Conservation (phyloP, 2,329 filamentous ascomycete species). For the Diaporthe destruens region DNA sequence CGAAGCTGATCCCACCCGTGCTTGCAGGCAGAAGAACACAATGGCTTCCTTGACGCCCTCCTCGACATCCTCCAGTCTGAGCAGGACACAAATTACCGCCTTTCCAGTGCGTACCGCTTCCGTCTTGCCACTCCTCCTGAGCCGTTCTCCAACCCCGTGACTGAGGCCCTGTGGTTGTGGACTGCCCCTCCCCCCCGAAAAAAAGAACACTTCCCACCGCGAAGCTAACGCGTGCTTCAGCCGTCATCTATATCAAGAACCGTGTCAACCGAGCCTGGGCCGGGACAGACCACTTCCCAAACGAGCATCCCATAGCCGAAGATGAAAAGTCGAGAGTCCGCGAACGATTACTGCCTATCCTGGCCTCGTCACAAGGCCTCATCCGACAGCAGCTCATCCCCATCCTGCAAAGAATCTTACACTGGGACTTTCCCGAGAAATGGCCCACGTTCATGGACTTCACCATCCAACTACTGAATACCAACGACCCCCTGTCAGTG, state of each 20-base stretch:
- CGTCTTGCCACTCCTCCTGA: conserved; percentile 43
- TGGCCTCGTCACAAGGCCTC: conserved; percentile 82
- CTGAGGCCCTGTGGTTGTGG: background rate
- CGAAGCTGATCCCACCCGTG: conserved; percentile 43
- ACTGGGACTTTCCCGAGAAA: conserved; percentile 92
- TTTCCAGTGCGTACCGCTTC: conserved; percentile 79
- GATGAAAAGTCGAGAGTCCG: conserved; percentile 90
- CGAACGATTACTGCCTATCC: conserved; percentile 87
- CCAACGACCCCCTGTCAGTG: conserved; percentile 86
- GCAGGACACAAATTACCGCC: conserved; percentile 84
- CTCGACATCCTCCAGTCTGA: conserved; percentile 92
- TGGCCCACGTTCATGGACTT: conserved; percentile 97
- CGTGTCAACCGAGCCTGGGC: conserved; percentile 94
- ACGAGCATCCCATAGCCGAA: conserved; percentile 83
- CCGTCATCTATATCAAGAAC: conserved; percentile 98
- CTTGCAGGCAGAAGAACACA: conserved; percentile 85
- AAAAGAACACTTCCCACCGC: conserved; percentile 5
- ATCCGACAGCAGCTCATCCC: conserved; percentile 95
- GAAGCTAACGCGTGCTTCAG: conserved; percentile 60
- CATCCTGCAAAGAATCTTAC: conserved; percentile 93
- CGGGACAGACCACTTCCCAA: conserved; percentile 78
- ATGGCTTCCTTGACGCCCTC: conserved; percentile 90
- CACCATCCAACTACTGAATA: conserved; percentile 88
- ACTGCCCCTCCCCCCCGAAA: no score
- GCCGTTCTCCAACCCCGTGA: conserved; percentile 35